Evolutionary conservation across 257 asterid genomes (phyloP), one percentile per base, ranked within the genome.

Genomic region (Mitragyna speciosa): DNA sequence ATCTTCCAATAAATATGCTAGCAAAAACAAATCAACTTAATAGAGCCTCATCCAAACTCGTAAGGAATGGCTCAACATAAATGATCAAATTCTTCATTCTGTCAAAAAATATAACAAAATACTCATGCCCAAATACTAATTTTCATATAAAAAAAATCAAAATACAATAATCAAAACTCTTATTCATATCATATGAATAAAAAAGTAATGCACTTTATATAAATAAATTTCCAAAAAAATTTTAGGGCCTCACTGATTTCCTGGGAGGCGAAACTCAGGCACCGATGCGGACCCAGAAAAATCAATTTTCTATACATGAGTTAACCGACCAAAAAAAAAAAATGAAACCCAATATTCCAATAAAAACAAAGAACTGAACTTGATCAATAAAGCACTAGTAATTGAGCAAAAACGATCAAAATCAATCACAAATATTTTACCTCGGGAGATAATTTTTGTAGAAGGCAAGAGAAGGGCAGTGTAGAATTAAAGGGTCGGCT

Each of bases 391-490:
- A 78, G 6, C 14, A 31, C 6, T 11, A 45, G 19, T 39, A 28
- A 20, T 65, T 30, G 26, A 51, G 19, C 15, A 22, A 59, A 39
- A 66, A 16, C 1, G 7, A 4, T 2, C 39, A 11, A 36, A 51
- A 7, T 72, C 47, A 49, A 49, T 1, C 52, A 48, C 15, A 22
- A 49, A 28, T 7, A 1, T 19, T 14, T 65, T 58, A 92, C 98
- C 96, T 90, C 51, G 85, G 89, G 33, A 92, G 95, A 86, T 81
- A 92, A 77, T 43, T 77, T 79, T 84, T 91, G 91, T 91, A 89
- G 80, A 92, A 92, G 20, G 89, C 84, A 67, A 92, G 84, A 19
- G 94, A 80, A 6, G 94, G 88, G 33, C 76, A 36, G 66, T 86
- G 87, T 2, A 92, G 64, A 20, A 83, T 80, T 51, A 89, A 85